Evolutionary conservation across 495 filamentous ascomycete genomes (phyloP).

Genomic region (Jackrogersella minutella): DNA sequence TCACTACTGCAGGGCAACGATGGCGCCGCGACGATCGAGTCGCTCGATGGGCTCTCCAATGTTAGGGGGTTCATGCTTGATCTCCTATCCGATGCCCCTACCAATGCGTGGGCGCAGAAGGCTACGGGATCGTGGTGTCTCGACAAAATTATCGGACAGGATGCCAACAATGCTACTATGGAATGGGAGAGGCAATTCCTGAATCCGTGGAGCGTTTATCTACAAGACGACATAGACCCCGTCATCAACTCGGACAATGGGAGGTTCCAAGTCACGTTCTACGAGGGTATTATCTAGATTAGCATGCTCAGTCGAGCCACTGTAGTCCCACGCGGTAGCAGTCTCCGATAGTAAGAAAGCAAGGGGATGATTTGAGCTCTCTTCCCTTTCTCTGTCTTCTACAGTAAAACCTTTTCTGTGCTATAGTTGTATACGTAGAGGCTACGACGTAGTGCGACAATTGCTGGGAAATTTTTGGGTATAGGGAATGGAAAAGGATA

Average conservation of each 20-base stretch:
- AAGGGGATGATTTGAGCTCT: too few species aligned
- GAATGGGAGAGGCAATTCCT: slow-evolving; percentile 24
- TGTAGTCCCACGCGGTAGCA: too few species aligned
- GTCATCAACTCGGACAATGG: slow-evolving; percentile 35
- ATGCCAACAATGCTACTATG: slow-evolving; percentile 25
- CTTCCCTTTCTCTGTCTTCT: too few species aligned
- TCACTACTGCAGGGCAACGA: slow-evolving; percentile 33
- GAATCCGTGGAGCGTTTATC: slow-evolving; percentile 21
- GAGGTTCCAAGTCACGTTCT: slow-evolving; percentile 33
- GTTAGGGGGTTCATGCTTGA: slow-evolving; percentile 26
- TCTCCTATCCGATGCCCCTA: slow-evolving; percentile 19
- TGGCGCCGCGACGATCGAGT: slow-evolving; percentile 24
- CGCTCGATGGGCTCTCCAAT: slow-evolving; percentile 22
- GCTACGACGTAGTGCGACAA: background rate
- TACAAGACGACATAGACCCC: slow-evolving; percentile 23
- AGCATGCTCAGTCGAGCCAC: too few species aligned
- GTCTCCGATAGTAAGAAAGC: too few species aligned
- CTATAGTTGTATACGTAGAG: background rate
- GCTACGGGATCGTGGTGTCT: slow-evolving; percentile 32
- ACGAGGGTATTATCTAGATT: slow-evolving; percentile 18
- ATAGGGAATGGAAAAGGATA: too few species aligned
- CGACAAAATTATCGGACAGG: slow-evolving; percentile 27
- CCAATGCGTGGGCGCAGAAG: slow-evolving; percentile 19
- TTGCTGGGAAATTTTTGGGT: too few species aligned
- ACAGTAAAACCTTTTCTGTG: background rate